Percentiles rank a stretch among this genome's conserved stretches.
phyloP scores from a whole-genome alignment of 2,329 filamentous ascomycete genomes.

The Cadophora malorum region DNA sequence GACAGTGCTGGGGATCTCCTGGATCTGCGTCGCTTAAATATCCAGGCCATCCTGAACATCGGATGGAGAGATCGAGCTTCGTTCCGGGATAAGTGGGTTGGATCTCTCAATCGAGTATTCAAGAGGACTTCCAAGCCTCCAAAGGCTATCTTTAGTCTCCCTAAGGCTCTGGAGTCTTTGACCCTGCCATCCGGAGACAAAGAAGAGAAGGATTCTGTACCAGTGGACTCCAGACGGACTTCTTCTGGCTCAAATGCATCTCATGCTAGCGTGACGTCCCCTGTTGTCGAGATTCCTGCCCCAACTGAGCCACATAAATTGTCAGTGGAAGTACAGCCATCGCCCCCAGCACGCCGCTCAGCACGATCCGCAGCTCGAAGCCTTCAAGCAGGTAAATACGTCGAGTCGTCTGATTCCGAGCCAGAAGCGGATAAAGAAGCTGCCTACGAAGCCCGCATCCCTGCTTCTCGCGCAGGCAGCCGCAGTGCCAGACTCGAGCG shows the following conservation, averaged over 20 bases:
- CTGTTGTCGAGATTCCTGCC: constrained; percentile 3
- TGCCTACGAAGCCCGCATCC: constrained; percentile 12
- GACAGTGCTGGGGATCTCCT: constrained; percentile 71
- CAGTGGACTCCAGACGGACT: neutral
- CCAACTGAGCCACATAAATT: neutral
- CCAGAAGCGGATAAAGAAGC: constrained; percentile 26
- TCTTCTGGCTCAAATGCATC: neutral
- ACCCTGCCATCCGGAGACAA: neutral
- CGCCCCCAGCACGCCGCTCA: constrained; percentile 31
- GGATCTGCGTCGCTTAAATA: constrained; percentile 70
- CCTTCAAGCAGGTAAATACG: constrained; percentile 35
- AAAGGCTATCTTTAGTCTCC: neutral
- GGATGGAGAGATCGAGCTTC: constrained; percentile 82
- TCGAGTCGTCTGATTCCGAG: constrained; percentile 39
- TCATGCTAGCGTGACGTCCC: neutral
- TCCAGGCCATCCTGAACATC: constrained; percentile 78
- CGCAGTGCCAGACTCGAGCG: constrained; percentile 31
- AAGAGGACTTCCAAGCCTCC: constrained; percentile 54
- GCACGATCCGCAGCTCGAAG: constrained; percentile 32
- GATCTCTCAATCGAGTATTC: constrained; percentile 72
- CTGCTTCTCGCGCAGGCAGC: constrained; percentile 12
- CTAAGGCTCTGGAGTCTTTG: neutral
- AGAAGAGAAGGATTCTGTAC: neutral
- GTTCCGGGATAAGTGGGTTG: constrained; percentile 80
- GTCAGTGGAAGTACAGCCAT: neutral